phyloP scores from a whole-genome alignment of 2,329 filamentous ascomycete genomes.

The Colletotrichum sp. region DNA sequence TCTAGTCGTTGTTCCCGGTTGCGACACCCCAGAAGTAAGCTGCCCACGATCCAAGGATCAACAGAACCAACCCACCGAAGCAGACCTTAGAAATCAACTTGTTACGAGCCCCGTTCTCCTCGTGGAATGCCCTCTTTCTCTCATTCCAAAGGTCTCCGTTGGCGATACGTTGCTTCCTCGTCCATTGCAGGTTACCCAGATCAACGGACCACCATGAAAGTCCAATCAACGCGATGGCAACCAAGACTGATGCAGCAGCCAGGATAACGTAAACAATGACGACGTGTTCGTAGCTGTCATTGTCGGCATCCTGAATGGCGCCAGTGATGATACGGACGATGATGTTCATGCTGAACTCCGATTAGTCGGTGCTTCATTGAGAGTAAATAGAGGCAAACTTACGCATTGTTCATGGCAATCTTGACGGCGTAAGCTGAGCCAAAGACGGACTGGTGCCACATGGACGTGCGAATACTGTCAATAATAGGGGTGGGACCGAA shows the following conservation, averaged over 20 bases:
- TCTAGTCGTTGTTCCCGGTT: conserved; percentile 49
- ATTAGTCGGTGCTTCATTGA: background rate
- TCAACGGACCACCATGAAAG: conserved; percentile 36
- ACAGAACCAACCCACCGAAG: conserved; percentile 45
- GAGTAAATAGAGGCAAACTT: background rate
- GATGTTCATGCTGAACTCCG: conserved; percentile 56
- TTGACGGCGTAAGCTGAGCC: conserved; percentile 65
- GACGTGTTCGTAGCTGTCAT: conserved; percentile 60
- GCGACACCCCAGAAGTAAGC: conserved; percentile 67
- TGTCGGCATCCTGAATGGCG: conserved; percentile 61
- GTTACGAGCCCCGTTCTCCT: conserved; percentile 39
- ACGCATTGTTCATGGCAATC: conserved; percentile 62
- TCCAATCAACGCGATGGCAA: conserved; percentile 45
- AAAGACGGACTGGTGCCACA: conserved; percentile 66
- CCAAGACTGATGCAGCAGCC: conserved; percentile 51
- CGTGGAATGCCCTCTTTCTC: conserved; percentile 36
- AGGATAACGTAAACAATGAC: conserved; percentile 61
- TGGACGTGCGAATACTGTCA: conserved; percentile 62
- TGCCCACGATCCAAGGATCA: conserved; percentile 57
- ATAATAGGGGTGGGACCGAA: conserved; percentile 65
- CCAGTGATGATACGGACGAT: conserved; percentile 63
- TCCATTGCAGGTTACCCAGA: conserved; percentile 61
- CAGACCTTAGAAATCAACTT: conserved; percentile 44
- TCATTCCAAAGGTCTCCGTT: conserved; percentile 46
- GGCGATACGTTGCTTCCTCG: conserved; percentile 53